Evolutionary conservation across 352 stramenopile species (phyloP).

Genomic region (Phytophthora melonis): DNA sequence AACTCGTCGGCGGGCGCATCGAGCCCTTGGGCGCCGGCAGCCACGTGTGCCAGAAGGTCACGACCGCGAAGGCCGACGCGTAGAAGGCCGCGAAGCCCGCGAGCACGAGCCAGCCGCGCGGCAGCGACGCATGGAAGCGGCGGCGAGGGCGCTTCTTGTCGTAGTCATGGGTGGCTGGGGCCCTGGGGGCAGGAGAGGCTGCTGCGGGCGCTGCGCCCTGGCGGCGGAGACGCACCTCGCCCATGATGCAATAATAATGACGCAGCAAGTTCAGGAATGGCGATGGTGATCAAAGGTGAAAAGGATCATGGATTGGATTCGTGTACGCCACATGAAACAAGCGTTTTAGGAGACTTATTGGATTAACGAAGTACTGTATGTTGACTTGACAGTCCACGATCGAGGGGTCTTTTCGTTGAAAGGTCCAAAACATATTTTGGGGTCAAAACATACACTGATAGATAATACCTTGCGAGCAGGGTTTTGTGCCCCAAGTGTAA

Average conservation of each 20-base stretch:
- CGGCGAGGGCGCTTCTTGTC: slow-evolving; percentile 15
- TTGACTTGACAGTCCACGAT: no score
- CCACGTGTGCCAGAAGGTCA: slow-evolving; percentile 65
- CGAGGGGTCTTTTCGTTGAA: no score
- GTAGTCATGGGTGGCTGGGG: not conserved
- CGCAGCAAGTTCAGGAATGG: slow-evolving; percentile 30
- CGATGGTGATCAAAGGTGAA: not conserved
- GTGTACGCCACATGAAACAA: not conserved
- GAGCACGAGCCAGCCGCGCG: slow-evolving; percentile 41
- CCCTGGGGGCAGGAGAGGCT: not conserved
- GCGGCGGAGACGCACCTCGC: slow-evolving; percentile 38
- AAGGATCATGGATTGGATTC: not conserved
- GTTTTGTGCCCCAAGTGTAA: no score
- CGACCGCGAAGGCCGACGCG: slow-evolving; percentile 38
- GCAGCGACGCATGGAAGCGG: slow-evolving; percentile 31
- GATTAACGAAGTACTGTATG: no score
- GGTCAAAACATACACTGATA: no score
- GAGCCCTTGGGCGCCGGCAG: slow-evolving; percentile 52
- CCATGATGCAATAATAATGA: slow-evolving; percentile 21
- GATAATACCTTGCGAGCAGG: no score
- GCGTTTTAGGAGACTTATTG: not conserved
- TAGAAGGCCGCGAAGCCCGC: slow-evolving; percentile 60
- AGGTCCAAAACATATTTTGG: no score
- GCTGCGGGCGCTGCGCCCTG: not conserved
- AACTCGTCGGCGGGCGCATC: slow-evolving; percentile 53